Evolutionary conservation across 768 basidiomycete genomes (phyloP).

Genomic region (Infundibulicybe gibba): DNA sequence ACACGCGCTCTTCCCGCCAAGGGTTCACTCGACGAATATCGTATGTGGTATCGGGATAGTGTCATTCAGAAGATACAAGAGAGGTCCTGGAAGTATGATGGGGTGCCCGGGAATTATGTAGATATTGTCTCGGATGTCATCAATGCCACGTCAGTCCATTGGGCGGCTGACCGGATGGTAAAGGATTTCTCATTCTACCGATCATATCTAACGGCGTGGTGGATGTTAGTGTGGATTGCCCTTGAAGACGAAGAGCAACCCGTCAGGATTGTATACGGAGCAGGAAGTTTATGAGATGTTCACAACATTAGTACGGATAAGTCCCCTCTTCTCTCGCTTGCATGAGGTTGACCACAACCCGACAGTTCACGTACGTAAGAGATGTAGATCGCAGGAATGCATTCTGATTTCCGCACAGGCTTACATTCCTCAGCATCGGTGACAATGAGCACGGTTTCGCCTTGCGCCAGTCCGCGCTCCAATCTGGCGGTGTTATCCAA

Average conservation of each 20-base stretch:
- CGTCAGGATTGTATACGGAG: conserved; percentile 37
- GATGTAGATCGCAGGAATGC: background rate
- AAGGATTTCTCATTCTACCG: background rate
- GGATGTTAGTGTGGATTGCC: conserved; percentile 35
- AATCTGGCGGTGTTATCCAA: conserved; percentile 20
- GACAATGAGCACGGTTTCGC: conserved; percentile 24
- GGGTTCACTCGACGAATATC: conserved; percentile 18
- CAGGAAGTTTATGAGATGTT: conserved; percentile 42
- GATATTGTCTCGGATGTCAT: conserved; percentile 48
- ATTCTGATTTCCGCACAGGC: background rate
- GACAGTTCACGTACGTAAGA: background rate
- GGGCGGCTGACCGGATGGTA: background rate
- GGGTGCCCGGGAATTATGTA: conserved; percentile 28
- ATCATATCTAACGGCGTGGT: background rate
- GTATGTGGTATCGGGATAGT: conserved; percentile 21
- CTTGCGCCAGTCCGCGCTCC: conserved; percentile 15
- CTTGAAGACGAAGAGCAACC: conserved; percentile 38
- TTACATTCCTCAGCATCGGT: conserved; percentile 16
- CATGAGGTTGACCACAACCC: background rate
- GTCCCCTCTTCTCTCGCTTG: background rate
- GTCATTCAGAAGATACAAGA: conserved; percentile 20
- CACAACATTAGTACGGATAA: conserved; percentile 18
- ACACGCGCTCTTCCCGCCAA: conserved; percentile 30
- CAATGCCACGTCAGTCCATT: conserved; percentile 32
- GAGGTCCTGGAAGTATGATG: conserved; percentile 22